These are phyloP conservation scores for Gaeumannomyces tritici DNA, from an alignment of 2,329 filamentous ascomycete genomes.

Conservation along the genomic window DNA sequence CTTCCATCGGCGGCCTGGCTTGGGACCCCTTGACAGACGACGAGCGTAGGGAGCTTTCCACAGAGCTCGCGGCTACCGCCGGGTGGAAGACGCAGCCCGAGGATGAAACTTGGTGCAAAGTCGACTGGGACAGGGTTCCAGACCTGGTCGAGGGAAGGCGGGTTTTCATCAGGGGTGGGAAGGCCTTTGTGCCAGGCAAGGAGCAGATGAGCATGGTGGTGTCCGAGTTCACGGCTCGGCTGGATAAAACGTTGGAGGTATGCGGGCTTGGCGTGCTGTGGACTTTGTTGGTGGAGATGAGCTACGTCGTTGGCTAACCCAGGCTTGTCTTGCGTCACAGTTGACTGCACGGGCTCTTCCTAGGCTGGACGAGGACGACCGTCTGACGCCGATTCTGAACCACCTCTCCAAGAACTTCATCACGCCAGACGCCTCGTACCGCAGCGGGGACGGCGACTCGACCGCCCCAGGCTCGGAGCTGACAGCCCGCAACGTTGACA, in stretches of 20 bases:
- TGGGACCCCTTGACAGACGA: constrained; percentile 77
- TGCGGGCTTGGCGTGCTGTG: constrained; percentile 10
- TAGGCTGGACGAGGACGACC: constrained; percentile 90
- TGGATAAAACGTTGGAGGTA: constrained; percentile 80
- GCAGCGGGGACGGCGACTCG: constrained; percentile 44
- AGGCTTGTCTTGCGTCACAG: constrained; percentile 26
- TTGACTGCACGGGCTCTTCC: constrained; percentile 85
- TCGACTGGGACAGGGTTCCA: constrained; percentile 88
- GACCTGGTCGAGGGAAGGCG: constrained; percentile 75
- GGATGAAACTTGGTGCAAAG: constrained; percentile 89
- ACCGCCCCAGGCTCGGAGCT: constrained; percentile 63
- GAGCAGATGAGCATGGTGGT: constrained; percentile 87
- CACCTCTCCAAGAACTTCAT: constrained; percentile 94
- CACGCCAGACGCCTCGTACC: constrained; percentile 76
- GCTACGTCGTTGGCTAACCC: not conserved
- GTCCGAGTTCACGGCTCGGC: constrained; percentile 68
- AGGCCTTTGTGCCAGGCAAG: constrained; percentile 80
- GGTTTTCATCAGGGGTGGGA: constrained; percentile 70
- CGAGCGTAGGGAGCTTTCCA: constrained; percentile 58
- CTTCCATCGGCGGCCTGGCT: constrained; percentile 65
- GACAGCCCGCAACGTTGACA: constrained; percentile 69
- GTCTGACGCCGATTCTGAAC: constrained; percentile 57
- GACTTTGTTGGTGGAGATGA: not conserved
- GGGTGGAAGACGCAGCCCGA: constrained; percentile 40
- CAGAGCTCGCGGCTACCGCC: constrained; percentile 45